Percentiles rank a stretch among this genome's conserved stretches.
Evolutionary conservation across 2,329 filamentous ascomycete species (phyloP).

Genomic region (Talaromyces sp.): DNA sequence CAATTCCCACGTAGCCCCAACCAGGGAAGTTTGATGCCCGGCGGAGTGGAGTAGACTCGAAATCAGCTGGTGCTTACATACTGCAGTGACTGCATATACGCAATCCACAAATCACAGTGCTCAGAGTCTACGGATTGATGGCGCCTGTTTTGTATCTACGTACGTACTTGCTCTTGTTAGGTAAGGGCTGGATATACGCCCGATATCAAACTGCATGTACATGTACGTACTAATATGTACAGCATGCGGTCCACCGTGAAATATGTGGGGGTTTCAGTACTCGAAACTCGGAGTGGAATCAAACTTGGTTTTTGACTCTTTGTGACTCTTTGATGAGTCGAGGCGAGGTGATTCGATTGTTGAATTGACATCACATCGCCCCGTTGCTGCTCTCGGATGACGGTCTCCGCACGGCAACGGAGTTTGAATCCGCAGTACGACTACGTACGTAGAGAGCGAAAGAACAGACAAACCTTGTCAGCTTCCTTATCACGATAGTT

Average conservation of each 20-base stretch:
- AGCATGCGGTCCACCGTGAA: conserved; percentile 1
- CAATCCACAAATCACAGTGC: neutral
- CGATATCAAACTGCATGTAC: conserved; percentile 1
- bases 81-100: neutral
- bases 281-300: neutral
- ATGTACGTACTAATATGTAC: neutral
- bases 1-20: neutral
- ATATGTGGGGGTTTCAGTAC: neutral
- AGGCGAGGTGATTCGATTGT: neutral
- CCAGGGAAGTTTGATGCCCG: neutral
- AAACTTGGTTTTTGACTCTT: neutral
- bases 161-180: neutral
- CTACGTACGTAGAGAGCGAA: neutral
- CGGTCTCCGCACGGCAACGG: neutral
- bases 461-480: neutral
- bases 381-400: neutral
- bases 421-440: neutral
- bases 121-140: neutral
- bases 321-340: neutral
- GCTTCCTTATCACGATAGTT: neutral
- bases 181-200: neutral
- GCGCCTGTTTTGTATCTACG: neutral
- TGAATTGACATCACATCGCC: neutral
- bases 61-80: neutral
- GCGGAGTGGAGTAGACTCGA: neutral